Base-by-base conservation (phyloP, 352 stramenopile genomes). In the Globisporangium heterothallicum region DNA sequence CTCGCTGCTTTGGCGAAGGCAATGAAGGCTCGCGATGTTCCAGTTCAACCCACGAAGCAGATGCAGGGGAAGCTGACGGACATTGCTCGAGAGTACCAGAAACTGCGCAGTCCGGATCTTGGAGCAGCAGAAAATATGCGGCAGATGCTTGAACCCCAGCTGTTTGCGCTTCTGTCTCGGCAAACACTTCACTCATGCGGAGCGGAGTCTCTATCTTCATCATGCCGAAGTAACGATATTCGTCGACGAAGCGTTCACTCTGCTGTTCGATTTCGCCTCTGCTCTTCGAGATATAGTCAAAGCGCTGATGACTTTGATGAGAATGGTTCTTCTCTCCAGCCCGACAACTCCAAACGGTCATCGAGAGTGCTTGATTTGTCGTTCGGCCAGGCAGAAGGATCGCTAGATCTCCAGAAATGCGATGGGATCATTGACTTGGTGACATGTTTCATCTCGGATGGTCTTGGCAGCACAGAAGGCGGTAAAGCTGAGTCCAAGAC, bases 211-310 rank as follows among this genome's bases (percentile, higher is more conserved):
- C 38, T 65, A 9, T 38, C 51, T 19, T 25, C 36, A 40, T 68
- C 53, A 8, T 59, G 49, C 56, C 30, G 13, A 16, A 57, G 35
- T 24, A 53, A 40, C 14, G 66, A 71, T 51, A 57, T 79, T 42
- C 64, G 61, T 24, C 58, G 72, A 25, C 63, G 79, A 56, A 87
- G 79, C 40, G 63, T 73, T 32, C 70, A 88, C 58, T 90, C 76
- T 14, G 76, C 79, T 10, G n/a, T 90, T 42, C 72, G 79, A 3
- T 57, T 88, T 45, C 70, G 72, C 10, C 18, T 51, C 9, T 49
- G 27, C 10, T 30, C 47, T 12, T 40, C 54, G 13, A 44, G 18
- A 21, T 1, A 16, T 19, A 34, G 10, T 32, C 16, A 19, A 12
- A 19, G 18, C 25, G 19, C 0, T 6, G 26, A 10, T 9, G 14